Conservation (phyloP, 352 stramenopile genomes). For the Pythium angustatum region DNA sequence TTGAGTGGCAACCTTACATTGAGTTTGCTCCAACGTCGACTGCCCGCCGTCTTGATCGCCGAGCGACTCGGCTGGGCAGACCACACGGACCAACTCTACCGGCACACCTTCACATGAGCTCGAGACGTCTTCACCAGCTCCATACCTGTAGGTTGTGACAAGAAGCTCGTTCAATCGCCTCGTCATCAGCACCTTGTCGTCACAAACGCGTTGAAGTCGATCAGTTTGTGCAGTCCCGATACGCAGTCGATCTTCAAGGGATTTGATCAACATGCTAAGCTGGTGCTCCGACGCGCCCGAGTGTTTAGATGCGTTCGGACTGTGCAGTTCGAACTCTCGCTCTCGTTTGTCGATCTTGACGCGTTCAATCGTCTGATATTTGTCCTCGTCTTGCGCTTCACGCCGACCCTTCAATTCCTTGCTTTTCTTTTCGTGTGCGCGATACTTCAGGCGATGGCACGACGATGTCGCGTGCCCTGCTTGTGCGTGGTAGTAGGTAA, state of each 20-base stretch:
- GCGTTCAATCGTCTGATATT: constrained; percentile 58
- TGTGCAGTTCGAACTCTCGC: background rate
- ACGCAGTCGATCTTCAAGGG: constrained; percentile 41
- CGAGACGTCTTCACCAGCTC: background rate
- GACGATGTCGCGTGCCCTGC: constrained; percentile 1
- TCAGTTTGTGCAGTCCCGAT: constrained; percentile 38
- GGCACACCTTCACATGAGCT: background rate
- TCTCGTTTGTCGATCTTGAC: constrained; percentile 36
- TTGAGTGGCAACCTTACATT: too few species aligned
- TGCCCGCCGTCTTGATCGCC: background rate
- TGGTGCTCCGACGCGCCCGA: constrained; percentile 35
- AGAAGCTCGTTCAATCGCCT: constrained; percentile 41
- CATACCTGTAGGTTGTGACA: background rate
- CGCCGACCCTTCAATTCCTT: constrained; percentile 31
- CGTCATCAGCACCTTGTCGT: constrained; percentile 44
- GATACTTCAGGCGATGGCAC: constrained; percentile 28
- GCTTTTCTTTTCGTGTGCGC: constrained; percentile 23
- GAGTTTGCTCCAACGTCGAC: background rate
- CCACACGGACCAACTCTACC: constrained; percentile 6
- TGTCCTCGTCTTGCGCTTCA: constrained; percentile 4
- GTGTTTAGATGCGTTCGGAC: background rate
- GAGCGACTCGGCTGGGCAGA: background rate
- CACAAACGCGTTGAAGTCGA: constrained; percentile 41
- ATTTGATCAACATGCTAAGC: constrained; percentile 46
- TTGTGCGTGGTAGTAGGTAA: background rate